These are phyloP conservation scores for Magnaporthales sp. DNA, from an alignment of 2,329 filamentous ascomycete species.

Conservation along the genomic window DNA sequence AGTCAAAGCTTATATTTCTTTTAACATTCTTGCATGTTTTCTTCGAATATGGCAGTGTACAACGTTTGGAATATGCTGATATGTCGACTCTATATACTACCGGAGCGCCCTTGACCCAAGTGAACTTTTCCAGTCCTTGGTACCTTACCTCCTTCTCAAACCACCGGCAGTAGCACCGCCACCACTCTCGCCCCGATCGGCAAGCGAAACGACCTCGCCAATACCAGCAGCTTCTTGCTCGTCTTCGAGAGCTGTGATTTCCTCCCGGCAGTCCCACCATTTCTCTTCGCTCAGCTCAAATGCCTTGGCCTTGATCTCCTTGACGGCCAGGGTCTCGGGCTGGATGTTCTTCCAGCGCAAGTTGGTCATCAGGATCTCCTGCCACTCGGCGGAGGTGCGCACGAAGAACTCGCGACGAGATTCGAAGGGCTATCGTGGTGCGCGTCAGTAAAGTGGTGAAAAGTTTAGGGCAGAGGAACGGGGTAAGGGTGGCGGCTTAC, in stretches of 20 bases:
- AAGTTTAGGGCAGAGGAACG: not conserved
- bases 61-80: constrained; percentile 16
- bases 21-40: not conserved
- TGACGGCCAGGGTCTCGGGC: constrained; percentile 63
- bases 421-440: constrained; percentile 66
- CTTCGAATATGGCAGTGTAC: not conserved
- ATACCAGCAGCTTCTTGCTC: constrained; percentile 95
- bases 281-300: constrained; percentile 91
- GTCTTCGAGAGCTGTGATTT: constrained; percentile 84
- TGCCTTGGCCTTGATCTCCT: constrained; percentile 86
- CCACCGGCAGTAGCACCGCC: constrained; percentile 30
- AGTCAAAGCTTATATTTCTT: not conserved
- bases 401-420: constrained; percentile 85
- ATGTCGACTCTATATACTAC: constrained; percentile 17
- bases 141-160: not conserved
- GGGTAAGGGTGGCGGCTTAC: constrained; percentile 27
- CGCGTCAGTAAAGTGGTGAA: constrained; percentile 9
- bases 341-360: constrained; percentile 60
- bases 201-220: constrained; percentile 83
- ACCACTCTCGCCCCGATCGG: constrained; percentile 56
- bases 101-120: constrained; percentile 26
- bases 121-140: not conserved
- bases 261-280: constrained; percentile 98
- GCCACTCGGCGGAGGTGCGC: constrained; percentile 83
- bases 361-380: constrained; percentile 72